A percentile compares a stretch with the other conserved stretches of the same genome.
phyloP scores from a whole-genome alignment of 176 grass and related monocot species.

The Thalia dealbata region DNA sequence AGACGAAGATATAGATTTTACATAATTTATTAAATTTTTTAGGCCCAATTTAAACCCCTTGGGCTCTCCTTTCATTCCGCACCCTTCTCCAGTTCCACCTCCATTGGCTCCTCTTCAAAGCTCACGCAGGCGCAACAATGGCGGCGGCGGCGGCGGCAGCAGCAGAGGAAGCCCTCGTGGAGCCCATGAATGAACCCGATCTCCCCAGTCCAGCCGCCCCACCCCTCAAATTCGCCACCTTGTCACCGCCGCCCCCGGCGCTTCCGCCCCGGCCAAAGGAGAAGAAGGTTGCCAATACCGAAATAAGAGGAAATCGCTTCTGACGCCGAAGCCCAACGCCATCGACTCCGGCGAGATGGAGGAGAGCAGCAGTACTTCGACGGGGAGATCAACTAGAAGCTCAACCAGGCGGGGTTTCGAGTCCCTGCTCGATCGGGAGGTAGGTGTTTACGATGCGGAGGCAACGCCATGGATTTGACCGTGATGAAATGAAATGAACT shows the following conservation, averaged over 20 bases:
- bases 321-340: constrained; percentile 87
- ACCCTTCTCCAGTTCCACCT: neutral
- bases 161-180: constrained; percentile 68
- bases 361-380: constrained; percentile 89
- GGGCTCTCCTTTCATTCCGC: neutral
- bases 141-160: constrained; percentile 26
- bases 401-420: constrained; percentile 91
- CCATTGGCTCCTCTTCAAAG: neutral
- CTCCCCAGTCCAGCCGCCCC: constrained; percentile 20
- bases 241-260: constrained; percentile 5
- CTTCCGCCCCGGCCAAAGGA: constrained; percentile 28
- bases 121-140: neutral
- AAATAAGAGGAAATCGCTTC: constrained; percentile 77
- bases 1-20: neutral
- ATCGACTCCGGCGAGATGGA: constrained; percentile 99
- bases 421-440: constrained; percentile 66
- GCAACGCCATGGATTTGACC: too few species aligned
- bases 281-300: constrained; percentile 36
- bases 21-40: too few species aligned
- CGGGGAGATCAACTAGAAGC: constrained; percentile 83
- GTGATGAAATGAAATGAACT: too few species aligned
- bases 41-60: neutral
- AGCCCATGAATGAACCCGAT: constrained; percentile 35
- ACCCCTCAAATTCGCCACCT: constrained; percentile 19
- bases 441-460: too few species aligned